Evolutionary conservation across 1,139 yeast species (phyloP), one percentile per base, ranked within the genome.

Genomic region (Arxiozyma heterogenica): DNA sequence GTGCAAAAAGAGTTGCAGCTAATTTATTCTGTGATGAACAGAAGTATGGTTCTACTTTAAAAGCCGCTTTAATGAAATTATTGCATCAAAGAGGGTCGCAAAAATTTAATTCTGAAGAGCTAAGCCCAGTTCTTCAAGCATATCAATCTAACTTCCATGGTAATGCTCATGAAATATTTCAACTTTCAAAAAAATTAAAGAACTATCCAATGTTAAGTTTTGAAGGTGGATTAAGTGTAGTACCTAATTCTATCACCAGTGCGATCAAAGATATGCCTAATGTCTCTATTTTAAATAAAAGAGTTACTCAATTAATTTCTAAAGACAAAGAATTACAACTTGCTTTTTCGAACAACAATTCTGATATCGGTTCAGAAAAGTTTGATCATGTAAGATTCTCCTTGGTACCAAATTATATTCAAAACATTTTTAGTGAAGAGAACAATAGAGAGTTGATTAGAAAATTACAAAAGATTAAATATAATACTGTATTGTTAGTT

Each of bases 381-480:
- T 77, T 72, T 58, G 82, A 82, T 57, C 87, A 83, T 65, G 70
- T 84, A 4, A 71, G 86, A 55, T 72, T 83, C 3, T 82, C 88
- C 0, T 74, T 81, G n/a, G 75, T 75, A 56, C 74, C 80, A 1
- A 55, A 72, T 38, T 59, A 56, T 0, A 64, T 79, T 47, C 60
- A 74, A 15, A 34, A 46, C 12, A 46, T 46, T 22, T 21, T 46
- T 27, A 30, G 22, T 17, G 34, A 60, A 1, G 41, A 69, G 15
- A 41, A 47, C 12, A 54, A 56, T 27, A 45, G 56, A 34, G 58
- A 60, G 5, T 56, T 76, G 22, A 53, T 60, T 2, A 54, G 64
- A 0, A 61, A 62, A 15, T 57, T 73, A 27, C 49, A 57, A 9
- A 55, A 68, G 38, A 68, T 82, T 22, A 71, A 75, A 20, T 80